phyloP scores from a whole-genome alignment of 83 land plant species.

The Larix sibirica region DNA sequence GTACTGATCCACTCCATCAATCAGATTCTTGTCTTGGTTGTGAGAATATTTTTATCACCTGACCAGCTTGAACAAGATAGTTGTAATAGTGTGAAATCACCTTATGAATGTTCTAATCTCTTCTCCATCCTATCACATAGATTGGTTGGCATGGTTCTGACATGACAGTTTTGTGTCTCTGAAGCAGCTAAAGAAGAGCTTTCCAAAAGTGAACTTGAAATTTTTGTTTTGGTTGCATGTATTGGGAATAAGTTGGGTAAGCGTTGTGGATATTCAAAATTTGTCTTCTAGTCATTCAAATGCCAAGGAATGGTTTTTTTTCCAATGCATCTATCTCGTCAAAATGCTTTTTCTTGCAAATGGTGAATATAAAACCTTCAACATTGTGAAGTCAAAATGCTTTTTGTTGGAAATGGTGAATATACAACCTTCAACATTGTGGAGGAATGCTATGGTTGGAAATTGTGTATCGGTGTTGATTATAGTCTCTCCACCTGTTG shows the following conservation, averaged over 20 bases:
- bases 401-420: too few relatives aligned
- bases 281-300: too few relatives aligned
- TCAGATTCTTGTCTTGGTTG: not conserved
- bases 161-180: conserved; percentile 5
- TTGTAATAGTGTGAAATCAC: not conserved
- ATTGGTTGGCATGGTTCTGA: conserved; percentile 58
- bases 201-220: conserved; percentile 15
- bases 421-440: too few relatives aligned
- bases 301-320: too few relatives aligned
- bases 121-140: conserved; percentile 25
- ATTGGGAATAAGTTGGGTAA: conserved; percentile 72
- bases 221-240: conserved; percentile 37
- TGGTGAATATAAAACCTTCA: too few relatives aligned
- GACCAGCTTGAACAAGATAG: not conserved
- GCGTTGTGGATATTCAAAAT: not conserved
- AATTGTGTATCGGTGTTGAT: too few relatives aligned
- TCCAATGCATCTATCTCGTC: too few relatives aligned
- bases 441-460: too few relatives aligned
- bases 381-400: too few relatives aligned
- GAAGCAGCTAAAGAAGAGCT: not conserved
- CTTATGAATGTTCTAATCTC: conserved; percentile 23
- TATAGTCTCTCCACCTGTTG: too few relatives aligned
- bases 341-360: too few relatives aligned
- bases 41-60: not conserved
- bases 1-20: not conserved